Evolutionary conservation across 176 grass and related monocot species (phyloP).

Genomic region (bread wheat (Triticum aestivum)): IWGSC_CS_RefSeq_v2.1 NC_057805.1:487029565-487030064

Average conservation of each 20-base stretch:
- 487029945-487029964: too few species aligned
- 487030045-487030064: not conserved
- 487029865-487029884: not conserved
- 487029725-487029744: conserved; percentile 37
- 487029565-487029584: conserved; percentile 21
- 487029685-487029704: conserved; percentile 55
- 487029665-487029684: conserved; percentile 46
- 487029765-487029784: conserved; percentile 8
- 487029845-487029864: not conserved
- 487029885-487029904: conserved; percentile 21
- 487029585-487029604: conserved; percentile 33
- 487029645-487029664: conserved; percentile 47
- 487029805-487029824: not conserved
- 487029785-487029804: conserved; percentile 15
- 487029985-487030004: not conserved
- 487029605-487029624: conserved; percentile 46
- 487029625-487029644: conserved; percentile 73
- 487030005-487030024: conserved; percentile 13
- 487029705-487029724: conserved; percentile 59
- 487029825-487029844: not conserved
- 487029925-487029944: conserved; percentile 35
- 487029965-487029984: too few species aligned
- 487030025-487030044: not conserved
- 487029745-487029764: conserved; percentile 31
- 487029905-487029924: conserved; percentile 7